phyloP scores from a whole-genome alignment of 179 eudicot genomes.

The Kewa caespitosa region DNA sequence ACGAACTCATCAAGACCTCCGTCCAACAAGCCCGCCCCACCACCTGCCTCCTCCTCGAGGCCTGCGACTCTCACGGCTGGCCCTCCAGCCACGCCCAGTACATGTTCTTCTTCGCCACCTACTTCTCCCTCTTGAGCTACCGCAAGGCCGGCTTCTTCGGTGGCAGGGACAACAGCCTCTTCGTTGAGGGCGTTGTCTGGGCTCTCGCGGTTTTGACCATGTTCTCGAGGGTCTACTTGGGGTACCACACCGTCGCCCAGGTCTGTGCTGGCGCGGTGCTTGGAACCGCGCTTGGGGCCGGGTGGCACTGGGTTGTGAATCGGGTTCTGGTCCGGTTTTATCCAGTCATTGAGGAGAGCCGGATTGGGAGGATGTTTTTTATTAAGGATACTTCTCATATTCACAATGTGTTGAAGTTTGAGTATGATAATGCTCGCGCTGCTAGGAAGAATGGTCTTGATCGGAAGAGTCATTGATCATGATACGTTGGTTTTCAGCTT shows the following conservation, averaged over 20 bases:
- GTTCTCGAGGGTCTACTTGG: slow-evolving; percentile 86
- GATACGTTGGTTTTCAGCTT: too few relatives aligned
- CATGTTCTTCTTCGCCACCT: slow-evolving; percentile 80
- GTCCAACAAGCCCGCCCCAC: slow-evolving; percentile 75
- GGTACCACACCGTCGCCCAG: slow-evolving; percentile 78
- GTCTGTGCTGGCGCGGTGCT: slow-evolving; percentile 77
- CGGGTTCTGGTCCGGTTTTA: slow-evolving; percentile 37
- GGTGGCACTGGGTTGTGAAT: slow-evolving; percentile 76
- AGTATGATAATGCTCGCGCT: slow-evolving; percentile 85
- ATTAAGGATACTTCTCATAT: slow-evolving; percentile 90
- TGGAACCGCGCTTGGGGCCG: slow-evolving; percentile 54
- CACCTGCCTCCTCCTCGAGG: slow-evolving; percentile 69
- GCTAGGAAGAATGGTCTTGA: slow-evolving; percentile 53
- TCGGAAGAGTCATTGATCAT: slow-evolving; percentile 49
- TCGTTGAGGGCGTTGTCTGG: slow-evolving; percentile 55
- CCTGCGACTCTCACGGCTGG: slow-evolving; percentile 92
- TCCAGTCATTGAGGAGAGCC: slow-evolving; percentile 74
- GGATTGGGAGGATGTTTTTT: slow-evolving; percentile 63
- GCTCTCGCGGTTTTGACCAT: slow-evolving; percentile 63
- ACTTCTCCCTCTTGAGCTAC: slow-evolving; percentile 53
- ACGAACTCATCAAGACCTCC: slow-evolving; percentile 62
- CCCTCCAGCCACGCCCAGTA: slow-evolving; percentile 87
- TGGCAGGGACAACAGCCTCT: slow-evolving; percentile 36
- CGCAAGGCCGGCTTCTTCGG: slow-evolving; percentile 41
- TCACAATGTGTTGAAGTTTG: slow-evolving; percentile 75